Percentiles rank a stretch among this genome's conserved stretches.
Conservation (phyloP, 192 early-diverging fungal species). For the Geranomyces michiganensis region DNA sequence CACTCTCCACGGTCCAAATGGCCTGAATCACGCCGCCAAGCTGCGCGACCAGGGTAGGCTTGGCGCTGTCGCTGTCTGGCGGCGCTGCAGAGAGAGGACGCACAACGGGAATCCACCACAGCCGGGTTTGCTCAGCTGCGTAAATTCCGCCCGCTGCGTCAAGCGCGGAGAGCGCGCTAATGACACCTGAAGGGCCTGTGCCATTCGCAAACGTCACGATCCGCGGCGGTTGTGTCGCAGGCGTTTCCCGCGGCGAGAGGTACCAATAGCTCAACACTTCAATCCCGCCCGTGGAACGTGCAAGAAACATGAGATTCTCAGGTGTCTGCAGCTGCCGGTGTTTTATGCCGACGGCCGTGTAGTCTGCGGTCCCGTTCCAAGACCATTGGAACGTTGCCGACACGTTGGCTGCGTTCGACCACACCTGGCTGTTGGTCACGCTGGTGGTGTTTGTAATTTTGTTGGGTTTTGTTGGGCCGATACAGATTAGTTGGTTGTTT, state of each 20-base stretch:
- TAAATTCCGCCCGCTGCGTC: slow-evolving; percentile 29
- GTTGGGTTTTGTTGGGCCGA: slow-evolving; percentile 7
- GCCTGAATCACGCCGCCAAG: slow-evolving; percentile 22
- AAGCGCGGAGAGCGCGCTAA: not conserved
- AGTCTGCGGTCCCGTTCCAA: not conserved
- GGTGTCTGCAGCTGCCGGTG: slow-evolving; percentile 24
- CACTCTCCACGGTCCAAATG: slow-evolving; percentile 20
- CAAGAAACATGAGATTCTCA: slow-evolving; percentile 26
- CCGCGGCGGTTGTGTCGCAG: slow-evolving; percentile 14
- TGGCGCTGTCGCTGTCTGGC: not conserved
- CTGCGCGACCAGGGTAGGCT: slow-evolving; percentile 8
- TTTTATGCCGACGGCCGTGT: slow-evolving; percentile 30
- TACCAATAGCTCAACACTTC: slow-evolving; percentile 24
- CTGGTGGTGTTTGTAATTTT: slow-evolving; percentile 18
- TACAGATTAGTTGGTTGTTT: slow-evolving; percentile 19
- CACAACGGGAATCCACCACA: slow-evolving; percentile 35
- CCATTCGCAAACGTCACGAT: slow-evolving; percentile 21
- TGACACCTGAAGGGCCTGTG: slow-evolving; percentile 6
- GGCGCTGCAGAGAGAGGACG: slow-evolving; percentile 18
- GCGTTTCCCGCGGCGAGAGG: slow-evolving; percentile 20
- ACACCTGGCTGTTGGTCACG: slow-evolving; percentile 19
- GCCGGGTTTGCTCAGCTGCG: not conserved
- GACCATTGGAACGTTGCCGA: slow-evolving; percentile 11
- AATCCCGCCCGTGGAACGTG: not conserved
- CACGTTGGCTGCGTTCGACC: slow-evolving; percentile 13